Conservation (phyloP, 2,329 filamentous ascomycete genomes). For the Cercospora nicotianae region DNA sequence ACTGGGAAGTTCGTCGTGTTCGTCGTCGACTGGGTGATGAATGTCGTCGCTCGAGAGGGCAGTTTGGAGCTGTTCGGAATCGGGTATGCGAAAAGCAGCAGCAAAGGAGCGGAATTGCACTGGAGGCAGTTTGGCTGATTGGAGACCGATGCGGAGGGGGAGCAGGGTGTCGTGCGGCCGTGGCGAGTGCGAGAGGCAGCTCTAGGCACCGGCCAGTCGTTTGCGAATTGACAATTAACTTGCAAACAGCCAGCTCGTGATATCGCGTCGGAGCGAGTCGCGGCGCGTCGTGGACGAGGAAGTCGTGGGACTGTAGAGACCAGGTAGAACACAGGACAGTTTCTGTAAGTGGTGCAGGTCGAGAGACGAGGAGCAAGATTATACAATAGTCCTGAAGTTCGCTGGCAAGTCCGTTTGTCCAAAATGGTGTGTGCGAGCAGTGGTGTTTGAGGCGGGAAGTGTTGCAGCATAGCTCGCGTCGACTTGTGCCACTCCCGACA, state of each 20-base stretch:
- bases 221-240: neutral
- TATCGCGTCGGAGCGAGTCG: constrained; percentile 12
- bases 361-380: neutral
- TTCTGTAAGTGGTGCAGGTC: neutral
- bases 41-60: constrained; percentile 5
- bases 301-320: constrained; percentile 1
- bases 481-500: constrained; percentile 13
- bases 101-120: constrained; percentile 23
- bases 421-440: neutral
- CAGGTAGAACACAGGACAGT: neutral
- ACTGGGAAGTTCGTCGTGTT: neutral
- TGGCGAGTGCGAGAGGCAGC: constrained; percentile 14
- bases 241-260: constrained; percentile 8
- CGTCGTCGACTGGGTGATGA: constrained; percentile 4
- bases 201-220: constrained; percentile 7
- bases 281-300: constrained; percentile 8
- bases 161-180: constrained; percentile 10
- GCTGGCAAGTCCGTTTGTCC: neutral
- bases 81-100: constrained; percentile 14
- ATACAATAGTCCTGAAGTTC: neutral
- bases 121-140: constrained; percentile 18
- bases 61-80: constrained; percentile 9
- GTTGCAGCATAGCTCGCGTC: constrained; percentile 1
- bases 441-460: neutral
- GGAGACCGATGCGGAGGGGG: constrained; percentile 18